These are phyloP conservation scores for Asterochloris sp. DNA, from an alignment of 139 green algal genomes.

Conservation along the genomic window DNA sequence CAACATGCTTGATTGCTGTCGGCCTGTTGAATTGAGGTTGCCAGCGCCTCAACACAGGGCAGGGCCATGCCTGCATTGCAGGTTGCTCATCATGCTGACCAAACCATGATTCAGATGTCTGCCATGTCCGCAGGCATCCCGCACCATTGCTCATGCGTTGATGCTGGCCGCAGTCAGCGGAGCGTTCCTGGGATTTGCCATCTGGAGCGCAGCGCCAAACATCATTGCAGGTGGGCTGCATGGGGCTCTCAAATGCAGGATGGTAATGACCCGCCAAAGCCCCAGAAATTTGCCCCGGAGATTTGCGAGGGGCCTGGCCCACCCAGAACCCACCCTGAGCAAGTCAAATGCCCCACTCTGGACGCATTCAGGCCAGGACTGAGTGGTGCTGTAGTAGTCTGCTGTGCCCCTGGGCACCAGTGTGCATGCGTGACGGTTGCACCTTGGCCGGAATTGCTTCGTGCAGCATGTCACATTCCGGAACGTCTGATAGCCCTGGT, in stretches of 20 bases:
- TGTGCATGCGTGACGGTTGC: not conserved
- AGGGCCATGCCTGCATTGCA: too few relatives aligned
- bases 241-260: not conserved
- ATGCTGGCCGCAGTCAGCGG: not conserved
- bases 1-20: not conserved
- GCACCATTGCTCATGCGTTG: not conserved
- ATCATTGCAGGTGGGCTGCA: not conserved
- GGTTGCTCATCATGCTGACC: too few relatives aligned
- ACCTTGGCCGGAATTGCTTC: not conserved
- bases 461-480: too few relatives aligned
- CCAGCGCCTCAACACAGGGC: not conserved
- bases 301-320: not conserved
- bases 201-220: constrained; percentile 6
- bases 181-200: not conserved
- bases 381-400: too few relatives aligned
- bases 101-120: not conserved
- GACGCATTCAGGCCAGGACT: too few relatives aligned
- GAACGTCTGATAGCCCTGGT: too few relatives aligned
- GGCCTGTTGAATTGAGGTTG: not conserved
- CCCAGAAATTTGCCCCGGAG: not conserved
- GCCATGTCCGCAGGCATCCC: constrained; percentile 24
- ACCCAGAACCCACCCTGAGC: not conserved
- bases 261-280: not conserved
- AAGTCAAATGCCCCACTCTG: not conserved
- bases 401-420: too few relatives aligned